Conservation (phyloP, 2,329 filamentous ascomycete species). For the Beauveria sp. region DNA sequence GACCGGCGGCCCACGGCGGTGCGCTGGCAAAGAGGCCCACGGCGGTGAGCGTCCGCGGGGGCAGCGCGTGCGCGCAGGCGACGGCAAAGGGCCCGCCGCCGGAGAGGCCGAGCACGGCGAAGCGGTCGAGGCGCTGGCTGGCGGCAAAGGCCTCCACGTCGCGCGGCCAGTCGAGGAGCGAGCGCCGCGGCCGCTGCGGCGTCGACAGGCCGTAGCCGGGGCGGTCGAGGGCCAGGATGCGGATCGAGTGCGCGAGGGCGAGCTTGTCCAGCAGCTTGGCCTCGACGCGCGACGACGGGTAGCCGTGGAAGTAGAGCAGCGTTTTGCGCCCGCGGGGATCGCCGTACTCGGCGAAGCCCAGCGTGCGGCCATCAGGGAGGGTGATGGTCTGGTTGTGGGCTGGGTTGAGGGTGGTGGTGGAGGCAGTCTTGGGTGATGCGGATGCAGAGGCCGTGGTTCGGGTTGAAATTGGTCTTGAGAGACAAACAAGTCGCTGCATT, state of each 20-base stretch:
- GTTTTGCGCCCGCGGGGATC: slow-evolving; percentile 20
- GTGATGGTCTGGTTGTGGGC: slow-evolving; percentile 21
- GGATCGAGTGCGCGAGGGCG: slow-evolving; percentile 21
- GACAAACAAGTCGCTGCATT: not conserved
- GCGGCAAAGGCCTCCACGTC: slow-evolving; percentile 26
- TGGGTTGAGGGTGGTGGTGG: not conserved
- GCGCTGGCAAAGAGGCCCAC: slow-evolving; percentile 30
- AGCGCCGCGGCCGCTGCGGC: slow-evolving; percentile 22
- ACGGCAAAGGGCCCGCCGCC: slow-evolving; percentile 31
- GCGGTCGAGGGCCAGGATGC: slow-evolving; percentile 32
- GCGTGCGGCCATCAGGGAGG: slow-evolving; percentile 31
- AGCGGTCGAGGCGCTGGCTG: slow-evolving; percentile 18
- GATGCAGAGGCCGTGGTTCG: not conserved
- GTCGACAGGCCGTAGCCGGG: slow-evolving; percentile 36
- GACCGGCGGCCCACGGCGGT: slow-evolving; percentile 27
- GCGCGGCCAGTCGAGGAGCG: slow-evolving; percentile 25
- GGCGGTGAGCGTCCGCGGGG: slow-evolving; percentile 22
- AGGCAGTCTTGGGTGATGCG: not conserved
- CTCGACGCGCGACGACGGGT: slow-evolving; percentile 33
- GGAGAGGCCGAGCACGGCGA: slow-evolving; percentile 27
- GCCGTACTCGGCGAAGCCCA: slow-evolving; percentile 35
- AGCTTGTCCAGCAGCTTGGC: slow-evolving; percentile 19
- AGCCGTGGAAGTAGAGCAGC: slow-evolving; percentile 35
- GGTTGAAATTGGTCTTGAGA: not conserved
- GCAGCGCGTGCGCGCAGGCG: slow-evolving; percentile 25